Base-by-base conservation (phyloP, 208 protist species). In the Trypanosoma caninum region DNA sequence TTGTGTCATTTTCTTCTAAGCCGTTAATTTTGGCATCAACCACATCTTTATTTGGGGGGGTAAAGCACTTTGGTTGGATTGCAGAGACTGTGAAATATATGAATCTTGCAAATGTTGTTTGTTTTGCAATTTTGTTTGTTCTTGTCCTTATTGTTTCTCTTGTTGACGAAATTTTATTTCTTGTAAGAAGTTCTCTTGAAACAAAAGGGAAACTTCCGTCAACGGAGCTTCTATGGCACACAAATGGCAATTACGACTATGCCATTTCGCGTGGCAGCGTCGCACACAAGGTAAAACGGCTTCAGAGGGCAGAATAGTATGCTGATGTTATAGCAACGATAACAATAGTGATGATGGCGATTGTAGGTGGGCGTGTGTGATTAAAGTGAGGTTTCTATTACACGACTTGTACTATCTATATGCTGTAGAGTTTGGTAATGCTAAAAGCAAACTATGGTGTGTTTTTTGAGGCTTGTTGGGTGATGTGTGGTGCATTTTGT, bases 211-310 rank as follows among this genome's bases (percentile, higher is more conserved):
- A 77, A 40, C 63, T 82, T 28, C 86, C 86, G 8, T 60, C 68
- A 13, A 28, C 63, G 7, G 65, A 84, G 30, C 71, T 87, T 34
- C 51, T 91, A 16, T 59, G 75, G 20, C 69, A 84, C 60, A 80
- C 87, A 68, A 91, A 91, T 33, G 80, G 81, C 42, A 79, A 60
- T 52, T 90, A 90, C 68, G 72, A 80, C 14, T 1, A 0, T 33
- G 65, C 47, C 27, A 34, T 72, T 0, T 14, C 38, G 0, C 5
- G 27, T 4, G 56, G 44, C 14, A 75, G 74, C 11, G 5, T 76
- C 13, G 77, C 61, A 1, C 28, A 64, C 34, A 72, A 25, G 30
- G 7, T 34, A 22, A 59, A 69, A 23, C 57, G 55, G 16, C 27
- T 50, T 7, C 13, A 14, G 22, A 44, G 31, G 50, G 34, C n/a